These are phyloP conservation scores for Lepidium didymum DNA, from an alignment of 345 rosid species.

Conservation along the genomic window DNA sequence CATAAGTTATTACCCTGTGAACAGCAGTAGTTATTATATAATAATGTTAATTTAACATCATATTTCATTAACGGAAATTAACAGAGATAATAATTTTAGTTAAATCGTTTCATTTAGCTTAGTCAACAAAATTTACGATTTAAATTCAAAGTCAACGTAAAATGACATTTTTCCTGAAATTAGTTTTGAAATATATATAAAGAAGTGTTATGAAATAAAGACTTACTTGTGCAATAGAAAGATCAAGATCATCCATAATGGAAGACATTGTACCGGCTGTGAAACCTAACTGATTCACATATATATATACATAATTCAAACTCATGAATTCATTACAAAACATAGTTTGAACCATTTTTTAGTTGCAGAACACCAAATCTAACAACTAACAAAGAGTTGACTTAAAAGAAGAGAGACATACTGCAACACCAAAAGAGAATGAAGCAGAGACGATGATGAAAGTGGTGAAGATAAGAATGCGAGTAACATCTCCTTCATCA, in stretches of 20 bases:
- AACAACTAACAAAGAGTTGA: too few relatives aligned
- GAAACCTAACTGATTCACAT: slow-evolving; percentile 35
- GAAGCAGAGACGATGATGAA: slow-evolving; percentile 51
- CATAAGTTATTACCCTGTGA: too few relatives aligned
- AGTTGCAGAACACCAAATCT: too few relatives aligned
- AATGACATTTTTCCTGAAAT: too few relatives aligned
- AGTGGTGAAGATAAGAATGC: slow-evolving; percentile 33
- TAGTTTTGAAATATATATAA: not conserved
- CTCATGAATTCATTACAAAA: not conserved
- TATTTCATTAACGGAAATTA: too few relatives aligned
- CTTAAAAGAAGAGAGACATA: slow-evolving; percentile 11
- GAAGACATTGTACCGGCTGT: slow-evolving; percentile 46
- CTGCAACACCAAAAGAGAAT: slow-evolving; percentile 38
- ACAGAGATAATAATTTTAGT: too few relatives aligned
- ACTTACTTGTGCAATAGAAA: slow-evolving; percentile 41
- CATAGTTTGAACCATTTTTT: not conserved
- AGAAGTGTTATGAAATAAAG: not conserved
- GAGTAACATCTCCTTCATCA: too few relatives aligned
- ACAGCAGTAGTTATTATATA: too few relatives aligned
- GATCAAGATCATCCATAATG: slow-evolving; percentile 42
- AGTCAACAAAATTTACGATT: too few relatives aligned
- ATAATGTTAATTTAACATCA: too few relatives aligned
- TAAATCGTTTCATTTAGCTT: too few relatives aligned
- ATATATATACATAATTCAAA: not conserved
- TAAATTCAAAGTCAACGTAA: too few relatives aligned